Evolutionary conservation across 2,329 filamentous ascomycete species (phyloP).

Genomic region (Coniochaeta prunicola): DNA sequence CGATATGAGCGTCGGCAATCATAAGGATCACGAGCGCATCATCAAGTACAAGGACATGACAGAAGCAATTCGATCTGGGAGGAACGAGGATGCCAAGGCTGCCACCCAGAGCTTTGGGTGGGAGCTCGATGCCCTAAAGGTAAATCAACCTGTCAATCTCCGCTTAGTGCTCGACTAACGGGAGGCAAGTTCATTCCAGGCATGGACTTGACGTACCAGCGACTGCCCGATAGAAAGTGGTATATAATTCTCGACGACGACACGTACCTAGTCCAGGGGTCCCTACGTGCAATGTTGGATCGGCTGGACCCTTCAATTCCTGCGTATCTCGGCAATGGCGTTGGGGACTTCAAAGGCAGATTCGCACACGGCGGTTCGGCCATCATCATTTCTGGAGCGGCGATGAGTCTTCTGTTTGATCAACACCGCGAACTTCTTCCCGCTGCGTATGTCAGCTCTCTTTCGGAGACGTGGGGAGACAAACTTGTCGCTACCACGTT

Average conservation of each 20-base stretch:
- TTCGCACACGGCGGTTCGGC: constrained; percentile 50
- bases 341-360: constrained; percentile 45
- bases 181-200: constrained; percentile 40
- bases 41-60: constrained; percentile 31
- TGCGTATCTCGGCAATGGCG: constrained; percentile 45
- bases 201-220: constrained; percentile 40
- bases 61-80: constrained; percentile 25
- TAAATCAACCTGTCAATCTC: constrained; percentile 12
- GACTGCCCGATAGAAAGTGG: constrained; percentile 47
- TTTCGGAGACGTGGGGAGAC: constrained; percentile 44
- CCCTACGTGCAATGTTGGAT: constrained; percentile 36
- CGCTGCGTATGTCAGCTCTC: constrained; percentile 35
- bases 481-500: constrained; percentile 42
- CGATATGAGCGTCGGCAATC: constrained; percentile 22
- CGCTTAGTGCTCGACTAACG: not conserved
- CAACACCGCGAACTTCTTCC: constrained; percentile 31
- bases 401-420: constrained; percentile 37
- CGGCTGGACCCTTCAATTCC: constrained; percentile 38
- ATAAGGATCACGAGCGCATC: constrained; percentile 24
- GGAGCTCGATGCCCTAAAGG: constrained; percentile 41
- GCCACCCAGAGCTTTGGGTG: constrained; percentile 33
- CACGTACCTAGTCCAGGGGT: constrained; percentile 41
- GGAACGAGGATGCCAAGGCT: constrained; percentile 26
- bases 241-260: constrained; percentile 51
- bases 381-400: constrained; percentile 40